Evolutionary conservation across 257 asterid species (phyloP), one percentile per base, ranked within the genome.

Genomic region (Euphrasia confusa): DNA sequence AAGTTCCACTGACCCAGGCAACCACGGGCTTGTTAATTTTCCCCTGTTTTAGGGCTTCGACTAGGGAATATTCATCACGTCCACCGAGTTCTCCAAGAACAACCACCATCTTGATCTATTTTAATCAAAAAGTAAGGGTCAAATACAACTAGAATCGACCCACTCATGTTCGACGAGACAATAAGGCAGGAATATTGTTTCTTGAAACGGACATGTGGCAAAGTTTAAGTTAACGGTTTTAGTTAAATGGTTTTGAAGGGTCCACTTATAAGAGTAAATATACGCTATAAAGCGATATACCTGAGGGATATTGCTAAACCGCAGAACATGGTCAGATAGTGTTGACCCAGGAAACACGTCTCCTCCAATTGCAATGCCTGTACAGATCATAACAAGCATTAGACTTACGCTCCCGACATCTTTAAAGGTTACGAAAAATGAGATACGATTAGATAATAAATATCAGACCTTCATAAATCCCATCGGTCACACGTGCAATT

Each of bases 11-110:
- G 72, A 92, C 99, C 99, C 99, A 92, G 63, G 99, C 99, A 70
- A 83, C 97, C 50, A 92, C 96, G 39, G 99, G 97, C 73, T 89
- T 92, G 78, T 68, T 86, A 68, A 92, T 92, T 69, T 84, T 92
- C 54, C 99, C 97, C 73, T 89, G 94, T 80, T 86, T 84, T 58
- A 93, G 91, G 70, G 97, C 99, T 79, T 93, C 99, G 26, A 93
- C 97, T 30, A 92, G 75, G 69, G 96, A 92, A 79, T 93, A 93
- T 79, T 93, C 99, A 85, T 93, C 99, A 71, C 94, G 85, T 45
- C 99, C 99, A 68, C 99, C 99, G 66, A 93, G 96, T 78, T 93
- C 99, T 71, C 99, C 99, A 32, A 93, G 99, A 81, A 93, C 99
- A 67, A 93, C 95, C 15, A 89, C 71, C 95, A 93, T 87, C 78